Base-by-base conservation (phyloP, 2,329 filamentous ascomycete genomes). In the Ophiognomonia clavigignenti-juglandacearum region DNA sequence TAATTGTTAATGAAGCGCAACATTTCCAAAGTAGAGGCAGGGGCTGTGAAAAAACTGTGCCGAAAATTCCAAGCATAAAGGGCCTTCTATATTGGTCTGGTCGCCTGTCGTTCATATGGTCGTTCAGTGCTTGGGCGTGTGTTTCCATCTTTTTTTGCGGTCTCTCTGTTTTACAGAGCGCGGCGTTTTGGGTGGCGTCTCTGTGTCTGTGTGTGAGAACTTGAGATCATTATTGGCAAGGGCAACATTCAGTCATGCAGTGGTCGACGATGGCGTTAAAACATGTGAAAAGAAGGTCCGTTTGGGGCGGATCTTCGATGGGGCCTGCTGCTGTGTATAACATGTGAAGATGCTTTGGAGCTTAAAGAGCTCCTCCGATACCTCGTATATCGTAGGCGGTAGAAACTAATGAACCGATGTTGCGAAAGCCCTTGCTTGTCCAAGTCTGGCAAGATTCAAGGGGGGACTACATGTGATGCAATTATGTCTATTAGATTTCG, bases 141-240 rank as follows among this genome's bases (percentile, higher is more conserved):
- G 16, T 39, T 27, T 40, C 39, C 11, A n/a, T n/a, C n/a, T n/a
- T n/a, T n/a, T n/a, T 36, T 48, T 14, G 43, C 16, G 39, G 37
- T 34, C 44, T 47, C 47, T 45, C 47, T 52, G 29, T 43, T 45
- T 57, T 61, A 52, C 52, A 61, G 59, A 58, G 50, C 58, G 60
- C 57, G 58, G 59, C 57, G 57, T 51, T 51, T 29, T 42, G 48
- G 23, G 26, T 8, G 40, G 36, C n/a, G n/a, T n/a, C n/a, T 13
- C 19, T 29, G 31, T n/a, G n/a, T 8, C 7, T 16, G 31, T 16
- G 18, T 34, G 29, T 11, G 29, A 4, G 29, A 4, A 13, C n/a
- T 10, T 31, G 29, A 29, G 31, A 43, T 9, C 22, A 7, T 16
- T 23, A 19, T 42, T 10, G 13, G 23, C 14, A 22, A 32, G n/a